Conservation (phyloP, 2,329 filamentous ascomycete species). For the Verticillium isaacii region DNA sequence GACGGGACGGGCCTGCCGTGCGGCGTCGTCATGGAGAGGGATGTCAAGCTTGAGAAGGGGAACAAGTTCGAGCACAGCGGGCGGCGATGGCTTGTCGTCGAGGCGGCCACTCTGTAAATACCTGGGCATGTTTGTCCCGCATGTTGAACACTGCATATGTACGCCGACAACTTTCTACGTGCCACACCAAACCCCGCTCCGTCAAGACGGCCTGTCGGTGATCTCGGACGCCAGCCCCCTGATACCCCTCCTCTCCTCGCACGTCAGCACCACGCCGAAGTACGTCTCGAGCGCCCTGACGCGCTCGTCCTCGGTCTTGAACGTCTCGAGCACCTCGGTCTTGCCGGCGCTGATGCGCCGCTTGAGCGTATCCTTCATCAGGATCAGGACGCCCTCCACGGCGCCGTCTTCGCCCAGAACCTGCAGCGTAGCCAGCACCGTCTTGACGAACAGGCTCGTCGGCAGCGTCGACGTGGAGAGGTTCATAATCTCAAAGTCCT, state of each 20-base stretch:
- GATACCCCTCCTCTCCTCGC: constrained; percentile 44
- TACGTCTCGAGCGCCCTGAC: constrained; percentile 41
- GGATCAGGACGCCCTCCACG: constrained; percentile 32
- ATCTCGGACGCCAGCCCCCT: constrained; percentile 24
- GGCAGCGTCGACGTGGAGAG: constrained; percentile 27
- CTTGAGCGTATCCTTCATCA: constrained; percentile 41
- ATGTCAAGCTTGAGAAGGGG: constrained; percentile 9
- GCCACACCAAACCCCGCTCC: too few relatives aligned
- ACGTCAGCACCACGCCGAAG: constrained; percentile 43
- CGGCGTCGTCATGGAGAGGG: constrained; percentile 14
- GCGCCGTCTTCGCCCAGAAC: constrained; percentile 15
- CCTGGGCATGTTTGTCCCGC: too few relatives aligned
- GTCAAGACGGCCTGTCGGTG: neutral
- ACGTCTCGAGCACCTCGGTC: constrained; percentile 32
- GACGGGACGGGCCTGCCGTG: constrained; percentile 25
- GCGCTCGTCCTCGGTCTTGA: constrained; percentile 43
- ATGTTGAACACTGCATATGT: too few relatives aligned
- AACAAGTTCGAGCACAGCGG: constrained; percentile 17
- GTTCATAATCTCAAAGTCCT: constrained; percentile 44
- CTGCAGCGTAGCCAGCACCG: constrained; percentile 27
- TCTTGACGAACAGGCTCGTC: constrained; percentile 31
- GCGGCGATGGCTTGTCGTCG: constrained; percentile 28
- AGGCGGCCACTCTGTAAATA: constrained; percentile 10
- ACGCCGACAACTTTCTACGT: constrained; percentile 3
- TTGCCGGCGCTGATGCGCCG: constrained; percentile 27